Conservation (phyloP, 768 basidiomycete species). For the Lactifluus piperatus region DNA sequence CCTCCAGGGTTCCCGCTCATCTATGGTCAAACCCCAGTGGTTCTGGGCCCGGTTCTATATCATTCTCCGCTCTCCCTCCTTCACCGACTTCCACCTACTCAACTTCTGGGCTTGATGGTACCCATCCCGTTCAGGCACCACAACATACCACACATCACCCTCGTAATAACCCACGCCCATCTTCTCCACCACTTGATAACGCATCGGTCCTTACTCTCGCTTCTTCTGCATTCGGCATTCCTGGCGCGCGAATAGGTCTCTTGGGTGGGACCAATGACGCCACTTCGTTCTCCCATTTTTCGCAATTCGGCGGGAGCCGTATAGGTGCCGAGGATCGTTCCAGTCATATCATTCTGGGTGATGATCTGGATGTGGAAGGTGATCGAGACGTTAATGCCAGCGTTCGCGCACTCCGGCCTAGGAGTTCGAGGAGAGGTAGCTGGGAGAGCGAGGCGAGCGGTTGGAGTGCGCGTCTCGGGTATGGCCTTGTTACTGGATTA, state of each 20-base stretch:
- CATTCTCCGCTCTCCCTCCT: constrained; percentile 62
- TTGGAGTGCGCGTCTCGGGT: constrained; percentile 71
- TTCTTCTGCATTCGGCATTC: constrained; percentile 81
- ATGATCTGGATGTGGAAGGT: constrained; percentile 23
- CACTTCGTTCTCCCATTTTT: constrained; percentile 67
- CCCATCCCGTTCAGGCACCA: constrained; percentile 64
- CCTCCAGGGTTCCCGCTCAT: constrained; percentile 49
- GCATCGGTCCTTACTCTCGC: constrained; percentile 90
- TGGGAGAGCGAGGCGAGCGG: constrained; percentile 88
- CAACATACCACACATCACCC: constrained; percentile 90
- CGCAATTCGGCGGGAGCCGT: constrained; percentile 28
- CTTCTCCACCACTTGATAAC: constrained; percentile 84
- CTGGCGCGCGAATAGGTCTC: constrained; percentile 43
- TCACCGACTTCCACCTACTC: constrained; percentile 35
- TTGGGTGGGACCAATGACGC: constrained; percentile 24
- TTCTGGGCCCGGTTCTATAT: constrained; percentile 50
- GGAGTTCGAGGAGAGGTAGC: constrained; percentile 79
- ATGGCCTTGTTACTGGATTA: constrained; percentile 33
- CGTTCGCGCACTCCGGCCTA: constrained; percentile 78
- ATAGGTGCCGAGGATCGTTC: constrained; percentile 43
- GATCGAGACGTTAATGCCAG: constrained; percentile 76
- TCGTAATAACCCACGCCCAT: constrained; percentile 90
- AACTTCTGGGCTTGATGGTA: constrained; percentile 30
- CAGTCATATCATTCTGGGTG: constrained; percentile 58
- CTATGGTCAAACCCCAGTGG: constrained; percentile 38